Evolutionary conservation across 2,329 filamentous ascomycete genomes (phyloP).

Genomic region (Diaporthe vaccinii): DNA sequence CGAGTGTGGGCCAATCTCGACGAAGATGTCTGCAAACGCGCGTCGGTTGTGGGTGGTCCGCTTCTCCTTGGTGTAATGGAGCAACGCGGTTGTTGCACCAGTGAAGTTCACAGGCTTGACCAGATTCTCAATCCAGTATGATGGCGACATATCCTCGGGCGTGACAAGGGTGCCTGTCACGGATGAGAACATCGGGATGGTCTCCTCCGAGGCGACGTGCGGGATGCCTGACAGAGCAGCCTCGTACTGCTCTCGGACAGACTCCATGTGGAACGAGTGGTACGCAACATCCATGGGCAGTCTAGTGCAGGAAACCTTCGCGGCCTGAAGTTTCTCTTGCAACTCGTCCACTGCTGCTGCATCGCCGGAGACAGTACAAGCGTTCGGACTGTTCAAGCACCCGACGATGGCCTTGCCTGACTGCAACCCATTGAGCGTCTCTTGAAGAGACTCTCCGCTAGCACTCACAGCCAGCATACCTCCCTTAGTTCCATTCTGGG

Average conservation of each 20-base stretch:
- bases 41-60: slow-evolving; percentile 2
- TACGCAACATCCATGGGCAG: slow-evolving; percentile 22
- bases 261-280: slow-evolving; percentile 33
- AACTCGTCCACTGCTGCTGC: slow-evolving; percentile 23
- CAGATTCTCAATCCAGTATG: slow-evolving; percentile 32
- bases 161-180: neutral
- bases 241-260: slow-evolving; percentile 21
- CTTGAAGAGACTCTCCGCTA: neutral
- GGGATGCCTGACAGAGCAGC: slow-evolving; percentile 23
- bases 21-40: slow-evolving; percentile 28
- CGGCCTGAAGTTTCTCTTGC: neutral
- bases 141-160: neutral
- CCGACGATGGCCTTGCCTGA: slow-evolving; percentile 21
- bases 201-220: neutral
- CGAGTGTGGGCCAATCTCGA: slow-evolving; percentile 13
- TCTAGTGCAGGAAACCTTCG: neutral
- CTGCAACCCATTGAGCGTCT: neutral
- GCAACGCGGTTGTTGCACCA: neutral
- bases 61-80: slow-evolving; percentile 1
- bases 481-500: slow-evolving; percentile 51
- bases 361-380: slow-evolving; percentile 12
- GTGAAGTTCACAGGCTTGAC: slow-evolving; percentile 25
- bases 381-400: slow-evolving; percentile 17
- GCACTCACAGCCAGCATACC: slow-evolving; percentile 27
- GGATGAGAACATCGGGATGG: slow-evolving; percentile 28